Evolutionary conservation across 2,329 filamentous ascomycete species (phyloP).

Genomic region (Aureobasidium sp.): DNA sequence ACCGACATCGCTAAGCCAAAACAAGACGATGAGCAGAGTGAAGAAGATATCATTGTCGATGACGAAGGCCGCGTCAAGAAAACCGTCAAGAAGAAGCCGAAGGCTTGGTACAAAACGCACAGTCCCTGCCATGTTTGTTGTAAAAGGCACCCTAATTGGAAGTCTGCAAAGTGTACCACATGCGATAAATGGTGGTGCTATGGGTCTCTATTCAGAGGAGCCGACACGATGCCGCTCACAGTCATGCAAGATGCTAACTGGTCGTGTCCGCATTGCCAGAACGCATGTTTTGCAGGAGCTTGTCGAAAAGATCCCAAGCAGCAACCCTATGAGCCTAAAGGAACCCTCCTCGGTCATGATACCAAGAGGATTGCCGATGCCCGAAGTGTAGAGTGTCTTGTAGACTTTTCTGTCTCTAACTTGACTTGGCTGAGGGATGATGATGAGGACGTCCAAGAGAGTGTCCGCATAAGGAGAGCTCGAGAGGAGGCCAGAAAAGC

Average conservation of each 20-base stretch:
- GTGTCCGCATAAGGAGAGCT: constrained; percentile 34
- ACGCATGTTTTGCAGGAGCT: constrained; percentile 77
- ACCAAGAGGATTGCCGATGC: constrained; percentile 86
- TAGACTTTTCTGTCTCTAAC: constrained; percentile 88
- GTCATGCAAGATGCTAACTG: constrained; percentile 76
- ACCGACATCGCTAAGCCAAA: constrained; percentile 66
- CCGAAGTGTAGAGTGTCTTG: constrained; percentile 79
- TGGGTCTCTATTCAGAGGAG: constrained; percentile 83
- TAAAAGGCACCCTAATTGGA: constrained; percentile 74
- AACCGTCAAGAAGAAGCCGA: constrained; percentile 53
- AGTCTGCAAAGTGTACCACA: constrained; percentile 70
- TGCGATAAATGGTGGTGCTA: constrained; percentile 83
- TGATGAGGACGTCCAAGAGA: constrained; percentile 36
- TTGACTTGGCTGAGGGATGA: constrained; percentile 66
- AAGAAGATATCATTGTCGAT: constrained; percentile 53
- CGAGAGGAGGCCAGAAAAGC: constrained; percentile 48
- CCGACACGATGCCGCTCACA: constrained; percentile 78
- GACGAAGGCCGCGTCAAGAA: constrained; percentile 59
- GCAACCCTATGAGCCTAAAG: constrained; percentile 76
- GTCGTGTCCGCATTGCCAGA: constrained; percentile 80
- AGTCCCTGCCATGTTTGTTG: constrained; percentile 74
- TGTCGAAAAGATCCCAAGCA: constrained; percentile 67
- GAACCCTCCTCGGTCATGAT: constrained; percentile 82
- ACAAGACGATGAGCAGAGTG: constrained; percentile 38
- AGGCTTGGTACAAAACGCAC: constrained; percentile 44